These are phyloP conservation scores for Aspergillus nanangensis DNA, from an alignment of 495 filamentous ascomycete species.

Conservation along the genomic window DNA sequence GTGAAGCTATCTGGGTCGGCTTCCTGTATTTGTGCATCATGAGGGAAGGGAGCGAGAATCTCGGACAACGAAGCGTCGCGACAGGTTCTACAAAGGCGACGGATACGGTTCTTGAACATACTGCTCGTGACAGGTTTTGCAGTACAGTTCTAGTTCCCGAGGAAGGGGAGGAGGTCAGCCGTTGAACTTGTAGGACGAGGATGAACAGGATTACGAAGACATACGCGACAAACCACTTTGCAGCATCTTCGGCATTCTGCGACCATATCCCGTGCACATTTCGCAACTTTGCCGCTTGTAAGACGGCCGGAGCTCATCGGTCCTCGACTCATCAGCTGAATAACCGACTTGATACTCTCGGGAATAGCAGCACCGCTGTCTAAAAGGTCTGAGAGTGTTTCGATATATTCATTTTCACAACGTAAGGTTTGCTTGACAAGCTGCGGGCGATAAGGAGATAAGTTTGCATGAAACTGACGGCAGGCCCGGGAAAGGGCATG, in stretches of 20 bases:
- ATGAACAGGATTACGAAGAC: too few relatives aligned
- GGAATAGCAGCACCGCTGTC: slow-evolving; percentile 27
- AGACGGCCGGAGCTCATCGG: slow-evolving; percentile 34
- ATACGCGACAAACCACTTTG: slow-evolving; percentile 72
- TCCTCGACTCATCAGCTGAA: slow-evolving; percentile 28
- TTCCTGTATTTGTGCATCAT: slow-evolving; percentile 1
- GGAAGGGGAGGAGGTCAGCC: neutral
- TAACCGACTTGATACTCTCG: slow-evolving; percentile 32
- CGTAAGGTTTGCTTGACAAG: slow-evolving; percentile 70
- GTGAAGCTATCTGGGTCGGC: too few relatives aligned
- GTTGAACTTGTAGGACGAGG: neutral
- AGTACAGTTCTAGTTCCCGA: slow-evolving; percentile 74
- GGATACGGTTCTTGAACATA: slow-evolving; percentile 63
- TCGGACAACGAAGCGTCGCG: slow-evolving; percentile 55
- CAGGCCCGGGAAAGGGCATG: slow-evolving; percentile 76
- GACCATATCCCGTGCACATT: slow-evolving; percentile 83
- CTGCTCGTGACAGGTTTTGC: slow-evolving; percentile 65
- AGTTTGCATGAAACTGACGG: slow-evolving; percentile 67
- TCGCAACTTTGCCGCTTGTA: slow-evolving; percentile 60
- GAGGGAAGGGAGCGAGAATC: slow-evolving; percentile 16
- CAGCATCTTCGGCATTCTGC: slow-evolving; percentile 73
- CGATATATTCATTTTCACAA: slow-evolving; percentile 65
- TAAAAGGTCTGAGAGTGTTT: slow-evolving; percentile 36
- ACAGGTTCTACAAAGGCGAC: slow-evolving; percentile 73
- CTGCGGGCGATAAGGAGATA: slow-evolving; percentile 69